These are phyloP conservation scores for Sonneratia caseolaris DNA, from an alignment of 345 rosid genomes.

Conservation along the genomic window DNA sequence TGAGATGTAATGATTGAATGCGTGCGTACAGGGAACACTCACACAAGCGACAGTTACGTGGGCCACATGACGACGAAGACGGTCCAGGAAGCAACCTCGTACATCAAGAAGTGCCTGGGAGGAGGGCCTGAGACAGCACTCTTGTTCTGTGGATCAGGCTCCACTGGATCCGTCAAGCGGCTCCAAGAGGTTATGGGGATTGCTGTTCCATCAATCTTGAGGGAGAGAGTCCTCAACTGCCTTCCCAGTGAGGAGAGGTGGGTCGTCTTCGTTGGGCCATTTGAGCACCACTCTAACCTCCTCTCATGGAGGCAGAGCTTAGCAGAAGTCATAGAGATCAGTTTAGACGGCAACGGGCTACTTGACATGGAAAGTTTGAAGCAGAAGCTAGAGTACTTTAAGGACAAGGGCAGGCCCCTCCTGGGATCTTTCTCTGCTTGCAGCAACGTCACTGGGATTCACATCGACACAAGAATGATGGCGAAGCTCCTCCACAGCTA, in stretches of 20 bases:
- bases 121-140: constrained; percentile 36
- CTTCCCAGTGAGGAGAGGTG: constrained; percentile 34
- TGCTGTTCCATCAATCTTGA: constrained; percentile 31
- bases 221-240: constrained; percentile 25
- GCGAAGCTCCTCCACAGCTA: constrained; percentile 36
- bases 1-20: too few species aligned
- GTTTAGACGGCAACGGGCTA: constrained; percentile 25
- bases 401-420: constrained; percentile 27
- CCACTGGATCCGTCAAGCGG: constrained; percentile 42
- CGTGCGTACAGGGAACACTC: constrained; percentile 35
- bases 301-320: constrained; percentile 61
- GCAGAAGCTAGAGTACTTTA: constrained; percentile 18
- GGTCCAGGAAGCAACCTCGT: constrained; percentile 32
- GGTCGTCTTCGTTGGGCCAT: constrained; percentile 51
- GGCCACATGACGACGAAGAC: constrained; percentile 44
- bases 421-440: constrained; percentile 59
- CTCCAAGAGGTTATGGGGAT: constrained; percentile 53
- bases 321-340: constrained; percentile 49
- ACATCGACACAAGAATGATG: constrained; percentile 31
- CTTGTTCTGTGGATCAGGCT: constrained; percentile 43
- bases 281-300: constrained; percentile 58
- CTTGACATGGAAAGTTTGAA: constrained; percentile 27
- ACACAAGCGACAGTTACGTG: constrained; percentile 43
- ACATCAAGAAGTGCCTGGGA: constrained; percentile 45
- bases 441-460: constrained; percentile 48